Base-by-base conservation (phyloP, 2,329 filamentous ascomycete species). In the Didymella pomorum region DNA sequence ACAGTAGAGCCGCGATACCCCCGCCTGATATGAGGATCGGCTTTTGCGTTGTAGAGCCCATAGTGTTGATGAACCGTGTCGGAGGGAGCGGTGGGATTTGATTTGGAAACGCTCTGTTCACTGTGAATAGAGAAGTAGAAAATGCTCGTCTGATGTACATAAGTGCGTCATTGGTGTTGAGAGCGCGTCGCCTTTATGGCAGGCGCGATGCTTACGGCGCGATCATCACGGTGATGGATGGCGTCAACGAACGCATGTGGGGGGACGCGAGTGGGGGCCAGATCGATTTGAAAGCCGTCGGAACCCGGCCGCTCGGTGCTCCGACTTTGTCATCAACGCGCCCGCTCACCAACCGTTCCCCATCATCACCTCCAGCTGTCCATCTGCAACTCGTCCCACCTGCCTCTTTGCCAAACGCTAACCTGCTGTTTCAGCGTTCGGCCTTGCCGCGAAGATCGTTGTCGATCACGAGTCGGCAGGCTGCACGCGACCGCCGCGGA, bases 11-110 rank as follows among this genome's bases (percentile, higher is more conserved):
- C 14, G 71, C 66, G 12, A 76, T 64, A 49, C 73, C 74, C 29
- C 58, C 71, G 50, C 74, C 74, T 21, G 72, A 65, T 46, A 76
- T 76, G 50, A 76, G 69, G 84, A 65, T 79, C 72, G 66, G 80
- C 71, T 71, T 82, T 43, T 56, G 63, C 16, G 56, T 58, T 54
- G 28, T 58, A 50, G 26, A 64, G 49, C 39, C 58, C 65, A 60
- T 66, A 46, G 29, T 51, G 26, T 61, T 60, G 41, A 64, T 63
- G 31, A 58, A 63, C 56, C 60, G 64, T 33, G 62, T 60, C 21
- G 61, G 10, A 2, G 23, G 20, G 4, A 42, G 42, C 21, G 37
- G 3, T 16, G 9, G 29, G 18, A 14, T 25, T 12, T 16, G 23
- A 39, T 25, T 16, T 10, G 37, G 8, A 33, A 23, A 25, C 2